Conservation (phyloP, 495 filamentous ascomycete genomes). For the Hypoxylon rickii region DNA sequence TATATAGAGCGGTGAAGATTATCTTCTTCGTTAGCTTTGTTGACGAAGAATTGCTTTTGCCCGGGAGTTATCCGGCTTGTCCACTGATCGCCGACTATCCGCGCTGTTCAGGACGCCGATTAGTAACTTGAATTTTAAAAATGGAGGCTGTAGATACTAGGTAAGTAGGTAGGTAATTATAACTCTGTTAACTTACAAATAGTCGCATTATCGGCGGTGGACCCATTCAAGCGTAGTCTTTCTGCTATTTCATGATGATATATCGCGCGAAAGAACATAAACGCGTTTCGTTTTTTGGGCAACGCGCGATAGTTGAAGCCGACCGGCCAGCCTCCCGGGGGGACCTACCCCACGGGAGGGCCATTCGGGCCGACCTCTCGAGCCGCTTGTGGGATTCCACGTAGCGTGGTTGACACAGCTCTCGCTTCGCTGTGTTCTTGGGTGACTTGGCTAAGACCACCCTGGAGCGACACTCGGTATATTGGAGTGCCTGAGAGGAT, state of each 20-base stretch:
- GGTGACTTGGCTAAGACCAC: too few species aligned
- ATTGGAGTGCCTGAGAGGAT: too few species aligned
- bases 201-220: background rate
- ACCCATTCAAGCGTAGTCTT: background rate
- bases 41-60: background rate
- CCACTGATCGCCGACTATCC: background rate
- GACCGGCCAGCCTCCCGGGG: background rate
- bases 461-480: too few species aligned
- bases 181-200: background rate
- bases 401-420: too few species aligned
- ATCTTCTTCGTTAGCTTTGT: background rate
- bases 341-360: background rate
- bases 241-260: background rate
- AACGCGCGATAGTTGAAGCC: background rate
- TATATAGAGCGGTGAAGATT: background rate
- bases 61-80: background rate
- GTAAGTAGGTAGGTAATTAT: background rate
- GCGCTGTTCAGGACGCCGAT: background rate
- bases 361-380: too few species aligned
- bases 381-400: too few species aligned
- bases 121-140: background rate
- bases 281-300: background rate
- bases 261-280: background rate
- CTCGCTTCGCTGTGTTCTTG: too few species aligned
- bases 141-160: too few species aligned